These are phyloP conservation scores for Citrus australasica DNA, from an alignment of 345 rosid species.

Conservation along the genomic window DNA sequence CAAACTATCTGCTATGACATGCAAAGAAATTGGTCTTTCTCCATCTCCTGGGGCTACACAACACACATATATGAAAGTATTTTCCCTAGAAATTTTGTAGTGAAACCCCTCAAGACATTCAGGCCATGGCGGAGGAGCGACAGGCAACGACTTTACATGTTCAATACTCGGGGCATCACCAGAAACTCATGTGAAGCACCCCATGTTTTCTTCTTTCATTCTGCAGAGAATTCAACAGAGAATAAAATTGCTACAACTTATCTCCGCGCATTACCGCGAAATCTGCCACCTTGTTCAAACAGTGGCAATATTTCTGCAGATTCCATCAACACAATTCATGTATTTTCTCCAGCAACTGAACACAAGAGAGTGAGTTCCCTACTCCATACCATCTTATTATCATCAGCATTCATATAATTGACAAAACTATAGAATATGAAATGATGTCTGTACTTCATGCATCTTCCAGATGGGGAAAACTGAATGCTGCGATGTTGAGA, in stretches of 20 bases:
- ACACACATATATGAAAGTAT: slow-evolving; percentile 48
- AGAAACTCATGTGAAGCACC: slow-evolving; percentile 56
- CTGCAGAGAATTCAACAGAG: neutral
- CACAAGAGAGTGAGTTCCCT: slow-evolving; percentile 19
- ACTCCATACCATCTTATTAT: neutral
- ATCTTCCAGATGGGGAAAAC: slow-evolving; percentile 41
- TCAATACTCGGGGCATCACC: slow-evolving; percentile 37
- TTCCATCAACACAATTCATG: slow-evolving; percentile 36
- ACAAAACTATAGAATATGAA: too few relatives aligned
- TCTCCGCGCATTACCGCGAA: neutral
- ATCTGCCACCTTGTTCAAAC: slow-evolving; percentile 36
- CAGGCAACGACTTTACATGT: slow-evolving; percentile 37
- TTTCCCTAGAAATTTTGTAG: slow-evolving; percentile 42
- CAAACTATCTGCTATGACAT: slow-evolving; percentile 66
- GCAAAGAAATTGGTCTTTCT: slow-evolving; percentile 50
- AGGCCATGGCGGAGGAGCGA: slow-evolving; percentile 32
- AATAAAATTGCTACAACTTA: slow-evolving; percentile 35
- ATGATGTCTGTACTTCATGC: neutral
- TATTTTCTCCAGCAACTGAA: slow-evolving; percentile 32
- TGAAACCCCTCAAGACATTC: slow-evolving; percentile 53
- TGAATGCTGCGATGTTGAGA: slow-evolving; percentile 60
- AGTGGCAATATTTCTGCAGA: slow-evolving; percentile 54
- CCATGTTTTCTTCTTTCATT: slow-evolving; percentile 48
- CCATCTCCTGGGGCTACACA: slow-evolving; percentile 71
- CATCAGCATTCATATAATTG: neutral